These are phyloP conservation scores for Akanthomyces uredinophilus DNA, from an alignment of 2,329 filamentous ascomycete species.

Conservation along the genomic window DNA sequence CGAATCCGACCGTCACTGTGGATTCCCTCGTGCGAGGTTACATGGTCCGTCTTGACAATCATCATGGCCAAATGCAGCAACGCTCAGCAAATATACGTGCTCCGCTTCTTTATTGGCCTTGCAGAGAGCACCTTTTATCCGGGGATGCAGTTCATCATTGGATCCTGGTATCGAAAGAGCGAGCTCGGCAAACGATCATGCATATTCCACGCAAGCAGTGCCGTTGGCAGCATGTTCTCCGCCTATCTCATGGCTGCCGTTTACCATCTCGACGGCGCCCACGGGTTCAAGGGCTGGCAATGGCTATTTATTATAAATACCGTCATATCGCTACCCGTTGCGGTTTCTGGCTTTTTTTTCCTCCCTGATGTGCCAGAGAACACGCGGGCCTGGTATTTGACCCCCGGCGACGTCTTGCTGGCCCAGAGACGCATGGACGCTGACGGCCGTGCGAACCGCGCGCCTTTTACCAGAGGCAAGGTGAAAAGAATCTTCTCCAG, in stretches of 20 bases:
- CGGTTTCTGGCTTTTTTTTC: conserved; percentile 28
- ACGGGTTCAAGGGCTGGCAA: conserved; percentile 44
- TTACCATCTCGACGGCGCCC: conserved; percentile 35
- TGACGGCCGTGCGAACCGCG: conserved; percentile 40
- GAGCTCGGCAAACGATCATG: conserved; percentile 39
- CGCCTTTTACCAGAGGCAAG: conserved; percentile 29
- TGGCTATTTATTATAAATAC: conserved; percentile 34
- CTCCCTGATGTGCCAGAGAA: conserved; percentile 28
- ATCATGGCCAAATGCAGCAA: conserved; percentile 32
- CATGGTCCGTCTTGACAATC: conserved; percentile 29
- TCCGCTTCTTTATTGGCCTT: conserved; percentile 41
- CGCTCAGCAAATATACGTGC: conserved; percentile 31
- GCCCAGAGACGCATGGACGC: conserved; percentile 30
- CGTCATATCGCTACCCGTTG: conserved; percentile 31
- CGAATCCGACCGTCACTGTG: conserved; percentile 35
- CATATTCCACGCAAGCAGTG: conserved; percentile 34
- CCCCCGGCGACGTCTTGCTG: conserved; percentile 22
- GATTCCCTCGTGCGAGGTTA: conserved; percentile 34
- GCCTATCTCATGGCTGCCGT: conserved; percentile 34
- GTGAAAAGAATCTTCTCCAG: conserved; percentile 37
- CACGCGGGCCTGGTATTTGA: conserved; percentile 26
- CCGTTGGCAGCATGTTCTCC: conserved; percentile 25
- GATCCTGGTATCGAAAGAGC: conserved; percentile 39
- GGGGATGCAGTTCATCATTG: conserved; percentile 35
- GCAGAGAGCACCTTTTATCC: conserved; percentile 35